Evolutionary conservation across 805 yeast species (phyloP).

Genomic region (Wickerhamiella galacta): DNA sequence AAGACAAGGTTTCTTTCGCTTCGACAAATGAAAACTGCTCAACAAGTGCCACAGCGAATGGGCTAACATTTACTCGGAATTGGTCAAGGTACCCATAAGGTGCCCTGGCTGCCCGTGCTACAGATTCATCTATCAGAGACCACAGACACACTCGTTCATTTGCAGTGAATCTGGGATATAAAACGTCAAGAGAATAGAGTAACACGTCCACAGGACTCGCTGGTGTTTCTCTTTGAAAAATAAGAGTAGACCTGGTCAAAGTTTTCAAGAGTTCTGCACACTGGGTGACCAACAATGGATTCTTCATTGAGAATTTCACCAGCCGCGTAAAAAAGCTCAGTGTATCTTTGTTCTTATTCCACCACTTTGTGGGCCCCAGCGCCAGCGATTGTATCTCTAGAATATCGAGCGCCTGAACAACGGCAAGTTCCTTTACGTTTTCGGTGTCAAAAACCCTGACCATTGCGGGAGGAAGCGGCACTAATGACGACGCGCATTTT

Average conservation of each 20-base stretch:
- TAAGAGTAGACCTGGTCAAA: constrained; percentile 34
- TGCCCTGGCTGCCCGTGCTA: constrained; percentile 49
- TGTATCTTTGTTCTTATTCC: constrained; percentile 35
- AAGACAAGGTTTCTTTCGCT: not conserved
- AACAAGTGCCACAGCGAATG: constrained; percentile 36
- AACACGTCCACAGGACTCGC: constrained; percentile 37
- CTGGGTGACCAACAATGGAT: constrained; percentile 24
- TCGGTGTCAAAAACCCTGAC: constrained; percentile 6
- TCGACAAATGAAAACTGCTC: constrained; percentile 32
- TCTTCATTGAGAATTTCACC: constrained; percentile 32
- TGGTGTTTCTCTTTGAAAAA: constrained; percentile 34
- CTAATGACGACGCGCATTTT: not conserved
- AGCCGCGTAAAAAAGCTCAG: constrained; percentile 54
- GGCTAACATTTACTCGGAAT: constrained; percentile 32
- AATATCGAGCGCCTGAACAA: constrained; percentile 24
- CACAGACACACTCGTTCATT: constrained; percentile 28
- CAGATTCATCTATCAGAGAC: constrained; percentile 56
- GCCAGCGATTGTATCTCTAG: constrained; percentile 44
- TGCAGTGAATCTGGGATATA: constrained; percentile 4
- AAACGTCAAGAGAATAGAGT: constrained; percentile 30
- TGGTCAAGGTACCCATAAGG: constrained; percentile 77
- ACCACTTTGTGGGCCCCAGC: constrained; percentile 54
- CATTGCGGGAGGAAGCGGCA: constrained; percentile 1
- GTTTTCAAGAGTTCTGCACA: constrained; percentile 33
- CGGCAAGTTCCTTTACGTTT: constrained; percentile 12